Conservation (phyloP, 306 rosid genomes). For the Medicago ruthenica region DNA sequence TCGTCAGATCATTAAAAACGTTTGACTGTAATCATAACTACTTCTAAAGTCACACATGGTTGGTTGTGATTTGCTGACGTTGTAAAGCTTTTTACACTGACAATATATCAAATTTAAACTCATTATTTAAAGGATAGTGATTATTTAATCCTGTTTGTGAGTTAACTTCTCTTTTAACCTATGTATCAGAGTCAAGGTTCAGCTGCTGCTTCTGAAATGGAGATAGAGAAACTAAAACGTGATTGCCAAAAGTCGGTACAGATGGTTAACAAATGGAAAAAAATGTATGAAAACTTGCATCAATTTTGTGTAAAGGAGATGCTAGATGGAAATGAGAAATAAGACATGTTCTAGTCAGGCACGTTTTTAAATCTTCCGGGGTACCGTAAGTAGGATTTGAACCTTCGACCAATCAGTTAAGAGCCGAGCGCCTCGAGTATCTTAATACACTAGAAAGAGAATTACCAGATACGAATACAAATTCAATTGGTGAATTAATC, state of each 20-base stretch:
- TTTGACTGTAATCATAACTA: background rate
- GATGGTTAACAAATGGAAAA: slow-evolving; percentile 67
- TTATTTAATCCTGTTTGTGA: slow-evolving; percentile 16
- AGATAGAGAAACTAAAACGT: slow-evolving; percentile 62
- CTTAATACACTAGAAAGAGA: too few species aligned
- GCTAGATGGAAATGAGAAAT: slow-evolving; percentile 50
- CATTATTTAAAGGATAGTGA: background rate
- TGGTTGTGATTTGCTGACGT: background rate
- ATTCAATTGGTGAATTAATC: too few species aligned
- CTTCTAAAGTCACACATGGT: background rate
- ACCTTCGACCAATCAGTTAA: too few species aligned
- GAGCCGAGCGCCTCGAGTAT: too few species aligned
- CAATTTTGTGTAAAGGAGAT: slow-evolving; percentile 68
- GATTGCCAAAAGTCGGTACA: slow-evolving; percentile 60
- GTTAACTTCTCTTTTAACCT: slow-evolving; percentile 29
- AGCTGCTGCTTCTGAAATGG: slow-evolving; percentile 72
- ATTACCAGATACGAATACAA: too few species aligned
- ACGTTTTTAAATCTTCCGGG: slow-evolving; percentile 16
- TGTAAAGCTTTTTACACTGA: background rate
- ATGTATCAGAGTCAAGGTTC: slow-evolving; percentile 69
- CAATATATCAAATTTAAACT: background rate
- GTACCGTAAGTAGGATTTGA: background rate
- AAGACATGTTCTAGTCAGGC: slow-evolving; percentile 19
- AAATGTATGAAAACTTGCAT: slow-evolving; percentile 69
- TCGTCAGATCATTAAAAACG: background rate